Base-by-base conservation (phyloP, 2,329 filamentous ascomycete genomes). In the Diaporthe vexans region DNA sequence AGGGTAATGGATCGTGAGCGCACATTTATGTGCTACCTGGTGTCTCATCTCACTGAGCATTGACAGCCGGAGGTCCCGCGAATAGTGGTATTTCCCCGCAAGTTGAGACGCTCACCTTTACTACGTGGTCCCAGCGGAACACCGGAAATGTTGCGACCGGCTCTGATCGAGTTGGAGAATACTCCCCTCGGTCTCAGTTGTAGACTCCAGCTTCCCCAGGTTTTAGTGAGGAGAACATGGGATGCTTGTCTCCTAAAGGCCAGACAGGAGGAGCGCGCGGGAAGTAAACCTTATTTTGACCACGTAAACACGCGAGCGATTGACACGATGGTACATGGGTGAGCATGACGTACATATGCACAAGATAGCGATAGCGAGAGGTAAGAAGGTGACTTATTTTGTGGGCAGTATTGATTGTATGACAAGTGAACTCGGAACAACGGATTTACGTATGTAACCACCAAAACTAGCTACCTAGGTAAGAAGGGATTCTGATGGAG, bases 51-150 rank as follows among this genome's bases (percentile, higher is more conserved):
- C 15, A 24, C 21, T 19, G 29, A 67, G 61, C 46, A 52, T 15
- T 67, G 61, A 67, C 46, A 52, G 29, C 61, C 61, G 61, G 29
- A 6, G 11, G 21, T 52, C 26, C 61, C 43, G 43, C 26, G 19
- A 67, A 43, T 51, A 67, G 61, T 48, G 19, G 26, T 51, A n/a
- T 51, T 67, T 67, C 61, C 61, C 61, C 61, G 61, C 61, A 67
- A 67, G 46, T 52, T 52, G 46, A 51, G 61, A 67, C 61, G 21
- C 61, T 26, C 46, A 37, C 10, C 29, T 67, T 24, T 52, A 24
- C 43, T 11, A 52, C 13, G 24, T 17, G 15, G 61, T 67, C 46
- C 7, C 46, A 52, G 29, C 21, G 29, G 29, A 8, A 24, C 61
- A 52, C 46, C 35, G 11, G n/a, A 11, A 37, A 10, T 67, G 29